Evolutionary conservation across 768 basidiomycete species (phyloP), one percentile per base, ranked within the genome.

Genomic region (Pulveroboletus sp.): DNA sequence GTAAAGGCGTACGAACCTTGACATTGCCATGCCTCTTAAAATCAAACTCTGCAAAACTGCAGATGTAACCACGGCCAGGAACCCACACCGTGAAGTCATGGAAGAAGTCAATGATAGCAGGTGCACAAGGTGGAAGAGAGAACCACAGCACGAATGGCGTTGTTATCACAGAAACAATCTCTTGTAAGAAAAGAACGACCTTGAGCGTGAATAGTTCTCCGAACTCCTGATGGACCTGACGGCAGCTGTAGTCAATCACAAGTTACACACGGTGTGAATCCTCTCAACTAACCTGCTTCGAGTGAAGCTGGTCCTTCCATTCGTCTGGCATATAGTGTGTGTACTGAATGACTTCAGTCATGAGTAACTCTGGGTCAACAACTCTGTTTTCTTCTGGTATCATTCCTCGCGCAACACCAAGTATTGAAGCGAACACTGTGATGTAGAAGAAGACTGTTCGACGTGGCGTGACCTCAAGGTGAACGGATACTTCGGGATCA

Each of bases 11-110:
- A 66, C 78, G 45, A 47, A 88, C 87, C 76, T 89, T 93, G 65
- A 92, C 78, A 65, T 94, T 94, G 0, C 93, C 93, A 55, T 96
- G 93, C 48, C 93, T 73, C 71, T 93, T 85, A 67, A 99, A 98
- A 66, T 98, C 94, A 65, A 99, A 99, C 52, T 95, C 94, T 3
- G 96, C 96, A 68, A 98, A 99, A 49, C 90, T 93, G 64, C 96
- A 98, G 17, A 99, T 89, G 61, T 96, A 95, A 5, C 96, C 96
- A 2, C 96, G 78, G 0, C 94, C 92, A 52, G 97, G 94, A 18
- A 99, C 87, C 67, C 98, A 95, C 1, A 99, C 87, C 0, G 93
- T 88, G 64, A 97, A 99, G 68, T 98, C 95, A 30, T 95, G 83
- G 80, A 99, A 98, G 65, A 99, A 98, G 65, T 99, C 96, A 53